phyloP scores from a whole-genome alignment of 768 basidiomycete genomes.

The Hemileccinum impolitum region DNA sequence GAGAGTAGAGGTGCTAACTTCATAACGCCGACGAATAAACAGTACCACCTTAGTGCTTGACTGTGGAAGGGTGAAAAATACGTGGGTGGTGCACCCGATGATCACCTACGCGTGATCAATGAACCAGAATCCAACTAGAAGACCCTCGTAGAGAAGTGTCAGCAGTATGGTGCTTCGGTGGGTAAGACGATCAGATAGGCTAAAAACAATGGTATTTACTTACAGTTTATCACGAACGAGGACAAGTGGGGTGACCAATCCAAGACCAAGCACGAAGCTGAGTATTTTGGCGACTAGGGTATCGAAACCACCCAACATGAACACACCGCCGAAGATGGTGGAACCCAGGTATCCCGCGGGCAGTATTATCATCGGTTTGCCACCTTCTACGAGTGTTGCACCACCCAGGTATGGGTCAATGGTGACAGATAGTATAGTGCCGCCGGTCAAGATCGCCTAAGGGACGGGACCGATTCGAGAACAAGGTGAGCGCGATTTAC shows the following conservation, averaged over 20 bases:
- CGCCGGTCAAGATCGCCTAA: conserved; percentile 77
- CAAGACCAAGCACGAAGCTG: conserved; percentile 87
- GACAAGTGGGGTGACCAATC: conserved; percentile 78
- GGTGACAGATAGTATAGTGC: conserved; percentile 72
- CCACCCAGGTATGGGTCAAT: conserved; percentile 82
- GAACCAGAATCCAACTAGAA: conserved; percentile 94
- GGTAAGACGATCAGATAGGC: conserved; percentile 10
- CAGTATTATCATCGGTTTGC: conserved; percentile 66
- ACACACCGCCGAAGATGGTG: conserved; percentile 75
- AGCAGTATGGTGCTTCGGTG: conserved; percentile 73
- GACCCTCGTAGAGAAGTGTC: conserved; percentile 76
- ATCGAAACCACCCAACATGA: conserved; percentile 82
- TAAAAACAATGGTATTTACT: conserved; percentile 26
- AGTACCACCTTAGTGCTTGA: conserved; percentile 80
- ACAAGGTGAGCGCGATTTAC: conserved; percentile 6
- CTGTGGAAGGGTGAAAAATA: conserved; percentile 35
- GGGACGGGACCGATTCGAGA: neutral
- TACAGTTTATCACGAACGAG: conserved; percentile 90
- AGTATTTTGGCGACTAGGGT: conserved; percentile 89
- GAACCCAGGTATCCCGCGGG: conserved; percentile 82
- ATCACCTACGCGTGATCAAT: conserved; percentile 79
- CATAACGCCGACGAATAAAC: conserved; percentile 80
- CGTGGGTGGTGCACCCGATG: neutral
- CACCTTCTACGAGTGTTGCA: conserved; percentile 65
- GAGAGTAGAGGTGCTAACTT: conserved; percentile 50